These are phyloP conservation scores for Aspergillus sp. DNA, from an alignment of 2,329 filamentous ascomycete species.

Conservation along the genomic window DNA sequence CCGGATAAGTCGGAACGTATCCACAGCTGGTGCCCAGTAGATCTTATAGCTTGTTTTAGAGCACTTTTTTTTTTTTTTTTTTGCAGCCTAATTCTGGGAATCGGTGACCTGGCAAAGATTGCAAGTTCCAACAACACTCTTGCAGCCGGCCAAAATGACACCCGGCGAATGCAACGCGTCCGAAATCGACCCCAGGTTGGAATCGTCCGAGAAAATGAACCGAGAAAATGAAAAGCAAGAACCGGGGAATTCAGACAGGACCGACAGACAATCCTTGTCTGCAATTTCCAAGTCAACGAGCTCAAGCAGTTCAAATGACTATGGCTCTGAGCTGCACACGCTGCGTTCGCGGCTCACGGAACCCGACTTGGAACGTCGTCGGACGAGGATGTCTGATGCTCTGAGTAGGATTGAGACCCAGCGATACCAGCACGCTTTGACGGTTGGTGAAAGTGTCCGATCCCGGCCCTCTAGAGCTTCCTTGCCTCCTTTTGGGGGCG, in stretches of 20 bases:
- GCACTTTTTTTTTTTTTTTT: too few relatives aligned
- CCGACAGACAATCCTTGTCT: background rate
- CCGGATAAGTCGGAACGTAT: too few relatives aligned
- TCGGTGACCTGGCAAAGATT: too few relatives aligned
- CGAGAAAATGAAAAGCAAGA: too few relatives aligned
- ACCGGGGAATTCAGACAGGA: background rate
- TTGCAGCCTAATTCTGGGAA: too few relatives aligned
- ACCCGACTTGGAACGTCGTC: conserved; percentile 23
- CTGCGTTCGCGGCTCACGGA: conserved; percentile 26
- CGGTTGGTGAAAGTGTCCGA: conserved; percentile 23
- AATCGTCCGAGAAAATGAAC: too few relatives aligned
- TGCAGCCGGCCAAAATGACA: too few relatives aligned
- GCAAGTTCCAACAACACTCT: too few relatives aligned
- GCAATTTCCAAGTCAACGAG: conserved; percentile 7
- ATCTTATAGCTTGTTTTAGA: too few relatives aligned
- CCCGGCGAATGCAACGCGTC: too few relatives aligned
- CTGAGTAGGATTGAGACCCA: conserved; percentile 27
- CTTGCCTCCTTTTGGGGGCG: conserved; percentile 25
- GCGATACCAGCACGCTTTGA: conserved; percentile 33
- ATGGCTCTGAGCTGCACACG: conserved; percentile 19
- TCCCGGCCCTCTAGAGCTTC: conserved; percentile 18
- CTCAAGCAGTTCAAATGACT: conserved; percentile 22
- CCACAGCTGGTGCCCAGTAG: too few relatives aligned
- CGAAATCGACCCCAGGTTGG: too few relatives aligned
- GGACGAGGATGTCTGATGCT: conserved; percentile 16